Conservation (phyloP, 768 basidiomycete genomes). For the Serpula lacrymans region DNA sequence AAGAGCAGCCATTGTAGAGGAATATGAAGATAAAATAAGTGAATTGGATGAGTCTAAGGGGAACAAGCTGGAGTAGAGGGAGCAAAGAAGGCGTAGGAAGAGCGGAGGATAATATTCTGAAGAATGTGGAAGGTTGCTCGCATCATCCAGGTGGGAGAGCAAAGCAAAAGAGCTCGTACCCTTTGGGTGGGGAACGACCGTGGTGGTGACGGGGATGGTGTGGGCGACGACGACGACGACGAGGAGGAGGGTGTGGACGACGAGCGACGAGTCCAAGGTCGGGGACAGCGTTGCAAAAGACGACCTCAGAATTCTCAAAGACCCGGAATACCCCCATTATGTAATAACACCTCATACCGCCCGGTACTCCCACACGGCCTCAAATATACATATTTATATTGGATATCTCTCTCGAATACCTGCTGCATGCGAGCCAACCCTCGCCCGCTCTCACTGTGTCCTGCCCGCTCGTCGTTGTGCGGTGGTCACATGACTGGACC, state of each 20-base stretch:
- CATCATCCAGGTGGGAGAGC: constrained; percentile 25
- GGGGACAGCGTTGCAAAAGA: constrained; percentile 31
- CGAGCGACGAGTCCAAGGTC: constrained; percentile 28
- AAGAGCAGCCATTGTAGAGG: constrained; percentile 34
- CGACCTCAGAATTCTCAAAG: constrained; percentile 33
- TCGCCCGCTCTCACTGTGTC: too few species aligned
- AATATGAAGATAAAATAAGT: constrained; percentile 18
- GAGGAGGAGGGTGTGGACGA: constrained; percentile 24
- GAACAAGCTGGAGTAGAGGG: constrained; percentile 12
- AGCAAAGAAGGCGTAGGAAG: constrained; percentile 13
- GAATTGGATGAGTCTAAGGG: constrained; percentile 17
- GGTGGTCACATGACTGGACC: too few species aligned
- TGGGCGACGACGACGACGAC: constrained; percentile 22
- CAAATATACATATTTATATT: too few species aligned
- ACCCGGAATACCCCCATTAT: constrained; percentile 21
- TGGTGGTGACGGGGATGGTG: constrained; percentile 19
- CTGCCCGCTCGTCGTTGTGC: too few species aligned
- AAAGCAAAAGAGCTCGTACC: not conserved
- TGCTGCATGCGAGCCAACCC: too few species aligned
- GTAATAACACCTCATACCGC: too few species aligned
- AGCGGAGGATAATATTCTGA: constrained; percentile 24
- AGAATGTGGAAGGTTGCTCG: constrained; percentile 12
- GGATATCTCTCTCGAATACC: too few species aligned
- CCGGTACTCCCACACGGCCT: too few species aligned
- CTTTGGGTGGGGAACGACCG: constrained; percentile 12